phyloP scores from a whole-genome alignment of 257 asterid species.

The Solanum appendiculatum region DNA sequence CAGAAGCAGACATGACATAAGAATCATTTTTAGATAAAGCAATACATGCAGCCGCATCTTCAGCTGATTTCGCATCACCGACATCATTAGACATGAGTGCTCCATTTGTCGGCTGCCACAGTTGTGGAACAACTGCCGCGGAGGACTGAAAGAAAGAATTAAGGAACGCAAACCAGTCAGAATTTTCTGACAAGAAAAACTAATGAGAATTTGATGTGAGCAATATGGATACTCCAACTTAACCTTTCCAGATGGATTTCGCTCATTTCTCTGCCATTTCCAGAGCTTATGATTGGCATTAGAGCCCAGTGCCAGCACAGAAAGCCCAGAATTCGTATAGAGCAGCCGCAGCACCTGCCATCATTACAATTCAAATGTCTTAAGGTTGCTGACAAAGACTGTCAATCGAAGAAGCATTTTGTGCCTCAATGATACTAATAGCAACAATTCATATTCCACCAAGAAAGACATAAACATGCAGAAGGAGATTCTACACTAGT shows the following conservation, averaged over 20 bases:
- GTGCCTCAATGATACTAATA: neutral
- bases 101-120: constrained; percentile 89
- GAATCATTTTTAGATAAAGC: constrained; percentile 94
- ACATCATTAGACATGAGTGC: constrained; percentile 81
- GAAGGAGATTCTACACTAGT: neutral
- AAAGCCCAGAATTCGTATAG: constrained; percentile 81
- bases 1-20: constrained; percentile 99
- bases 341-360: constrained; percentile 72
- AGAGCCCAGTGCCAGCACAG: constrained; percentile 71
- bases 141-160: constrained; percentile 48
- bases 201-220: neutral
- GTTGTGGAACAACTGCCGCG: constrained; percentile 65
- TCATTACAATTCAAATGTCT: neutral
- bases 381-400: neutral
- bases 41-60: constrained; percentile 84
- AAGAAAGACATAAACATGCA: constrained; percentile 1
- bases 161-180: neutral
- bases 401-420: neutral
- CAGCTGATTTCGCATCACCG: constrained; percentile 59
- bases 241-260: constrained; percentile 85
- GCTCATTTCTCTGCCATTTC: constrained; percentile 96
- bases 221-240: neutral
- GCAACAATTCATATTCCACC: neutral
- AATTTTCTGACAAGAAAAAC: neutral
- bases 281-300: constrained; percentile 94